These are phyloP conservation scores for Auricularia cornea DNA, from an alignment of 768 basidiomycete genomes.

Conservation along the genomic window DNA sequence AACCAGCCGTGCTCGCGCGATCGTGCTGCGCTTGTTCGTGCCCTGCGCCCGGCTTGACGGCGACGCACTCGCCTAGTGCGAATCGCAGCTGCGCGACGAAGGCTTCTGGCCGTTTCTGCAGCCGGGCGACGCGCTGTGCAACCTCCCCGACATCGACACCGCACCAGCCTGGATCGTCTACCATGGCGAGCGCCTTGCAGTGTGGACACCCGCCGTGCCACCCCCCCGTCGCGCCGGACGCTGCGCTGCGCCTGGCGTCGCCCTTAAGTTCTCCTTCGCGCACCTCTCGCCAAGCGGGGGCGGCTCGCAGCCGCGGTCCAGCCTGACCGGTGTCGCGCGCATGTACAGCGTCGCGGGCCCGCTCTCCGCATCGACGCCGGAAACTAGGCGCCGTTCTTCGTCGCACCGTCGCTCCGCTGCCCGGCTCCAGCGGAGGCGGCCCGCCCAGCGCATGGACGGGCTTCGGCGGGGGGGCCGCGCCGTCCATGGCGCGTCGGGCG, in stretches of 20 bases:
- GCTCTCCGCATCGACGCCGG: background rate
- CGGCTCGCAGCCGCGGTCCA: background rate
- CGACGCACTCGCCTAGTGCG: slow-evolving; percentile 42
- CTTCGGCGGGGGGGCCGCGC: background rate
- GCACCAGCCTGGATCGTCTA: background rate
- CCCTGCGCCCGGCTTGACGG: slow-evolving; percentile 53
- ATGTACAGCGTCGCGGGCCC: background rate
- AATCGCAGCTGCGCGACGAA: slow-evolving; percentile 56
- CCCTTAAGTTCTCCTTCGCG: slow-evolving; percentile 5
- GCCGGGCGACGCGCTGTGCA: slow-evolving; percentile 69
- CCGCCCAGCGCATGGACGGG: background rate
- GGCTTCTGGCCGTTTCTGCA: slow-evolving; percentile 73
- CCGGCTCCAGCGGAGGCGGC: background rate
- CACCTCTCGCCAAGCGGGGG: background rate
- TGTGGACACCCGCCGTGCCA: background rate
- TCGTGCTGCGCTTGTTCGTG: slow-evolving; percentile 65
- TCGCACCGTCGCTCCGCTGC: background rate
- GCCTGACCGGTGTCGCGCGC: background rate
- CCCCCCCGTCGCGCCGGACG: background rate
- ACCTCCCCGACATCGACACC: slow-evolving; percentile 42
- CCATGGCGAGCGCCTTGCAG: background rate
- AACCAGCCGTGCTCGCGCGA: slow-evolving; percentile 55
- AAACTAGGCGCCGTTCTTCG: background rate
- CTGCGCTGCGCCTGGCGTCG: background rate
- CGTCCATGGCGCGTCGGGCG: background rate